phyloP scores from a whole-genome alignment of 1,284 basidiomycete genomes.

The Ustilago hordei region DNA sequence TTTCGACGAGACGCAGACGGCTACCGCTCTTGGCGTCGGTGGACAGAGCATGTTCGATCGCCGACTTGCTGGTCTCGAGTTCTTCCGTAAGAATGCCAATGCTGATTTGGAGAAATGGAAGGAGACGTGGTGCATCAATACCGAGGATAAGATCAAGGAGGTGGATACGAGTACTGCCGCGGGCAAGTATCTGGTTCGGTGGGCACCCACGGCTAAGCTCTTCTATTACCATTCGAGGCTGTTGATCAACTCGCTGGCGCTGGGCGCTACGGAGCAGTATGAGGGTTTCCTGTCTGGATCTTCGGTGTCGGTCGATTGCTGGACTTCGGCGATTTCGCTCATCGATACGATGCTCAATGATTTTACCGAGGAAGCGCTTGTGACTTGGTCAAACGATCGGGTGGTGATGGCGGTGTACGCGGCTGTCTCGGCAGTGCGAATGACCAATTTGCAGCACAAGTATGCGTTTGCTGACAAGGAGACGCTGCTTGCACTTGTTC shows the following conservation, averaged over 20 bases:
- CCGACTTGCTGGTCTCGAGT: conserved; percentile 49
- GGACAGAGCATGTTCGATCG: conserved; percentile 52
- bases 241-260: conserved; percentile 57
- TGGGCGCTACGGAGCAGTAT: conserved; percentile 55
- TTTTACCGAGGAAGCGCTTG: conserved; percentile 45
- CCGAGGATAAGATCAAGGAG: conserved; percentile 53
- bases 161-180: conserved; percentile 52
- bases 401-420: conserved; percentile 62
- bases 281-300: conserved; percentile 40
- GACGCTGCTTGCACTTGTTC: conserved; percentile 47
- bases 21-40: conserved; percentile 43
- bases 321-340: conserved; percentile 52
- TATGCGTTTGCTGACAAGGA: conserved; percentile 53
- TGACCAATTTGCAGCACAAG: conserved; percentile 56
- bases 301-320: conserved; percentile 55
- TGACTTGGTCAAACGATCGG: conserved; percentile 56
- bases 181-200: conserved; percentile 57
- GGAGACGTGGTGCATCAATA: conserved; percentile 60
- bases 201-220: conserved; percentile 55
- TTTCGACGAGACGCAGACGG: conserved; percentile 48
- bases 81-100: conserved; percentile 55
- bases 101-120: conserved; percentile 61
- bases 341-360: conserved; percentile 59
- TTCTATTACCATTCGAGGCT: conserved; percentile 59
- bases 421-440: conserved; percentile 56